phyloP scores from a whole-genome alignment of 2,329 filamentous ascomycete species.

The Neoarthrinium moseri region DNA sequence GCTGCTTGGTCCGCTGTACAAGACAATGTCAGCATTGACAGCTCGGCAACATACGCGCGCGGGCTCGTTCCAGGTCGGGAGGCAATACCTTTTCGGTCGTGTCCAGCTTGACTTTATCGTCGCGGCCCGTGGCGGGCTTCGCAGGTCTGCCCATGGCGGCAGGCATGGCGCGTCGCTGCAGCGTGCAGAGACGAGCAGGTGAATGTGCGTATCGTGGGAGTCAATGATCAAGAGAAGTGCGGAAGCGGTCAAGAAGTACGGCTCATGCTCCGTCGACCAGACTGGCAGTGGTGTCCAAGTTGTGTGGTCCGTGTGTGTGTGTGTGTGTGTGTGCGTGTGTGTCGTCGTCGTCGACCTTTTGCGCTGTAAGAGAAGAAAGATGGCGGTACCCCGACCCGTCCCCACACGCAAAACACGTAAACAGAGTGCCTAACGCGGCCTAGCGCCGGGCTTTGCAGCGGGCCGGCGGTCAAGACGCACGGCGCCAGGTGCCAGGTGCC shows the following conservation, averaged over 20 bases:
- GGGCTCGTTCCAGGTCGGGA: too few relatives aligned
- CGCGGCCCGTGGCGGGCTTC: constrained; percentile 23
- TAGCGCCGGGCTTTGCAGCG: constrained; percentile 12
- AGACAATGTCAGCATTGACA: not conserved
- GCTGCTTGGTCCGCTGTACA: constrained; percentile 41
- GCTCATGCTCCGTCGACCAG: too few relatives aligned
- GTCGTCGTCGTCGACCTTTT: too few relatives aligned
- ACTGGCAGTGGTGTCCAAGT: not conserved
- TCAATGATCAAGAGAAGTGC: not conserved
- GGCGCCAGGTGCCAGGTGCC: not conserved
- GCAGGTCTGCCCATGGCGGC: constrained; percentile 22
- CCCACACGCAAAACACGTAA: too few relatives aligned
- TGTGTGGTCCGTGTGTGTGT: not conserved
- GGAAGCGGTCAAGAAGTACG: not conserved
- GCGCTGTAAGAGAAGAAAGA: too few relatives aligned
- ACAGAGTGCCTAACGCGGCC: constrained; percentile 19
- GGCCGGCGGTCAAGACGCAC: not conserved
- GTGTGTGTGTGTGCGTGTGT: too few relatives aligned
- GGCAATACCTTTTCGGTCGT: constrained; percentile 34
- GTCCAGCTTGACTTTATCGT: constrained; percentile 33
- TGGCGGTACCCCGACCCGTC: too few relatives aligned
- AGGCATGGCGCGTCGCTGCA: not conserved
- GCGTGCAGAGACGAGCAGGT: not conserved
- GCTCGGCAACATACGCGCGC: too few relatives aligned
- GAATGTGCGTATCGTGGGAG: too few relatives aligned